Evolutionary conservation across 2,329 filamentous ascomycete genomes (phyloP).

Genomic region (Colletotrichum sp.): DNA sequence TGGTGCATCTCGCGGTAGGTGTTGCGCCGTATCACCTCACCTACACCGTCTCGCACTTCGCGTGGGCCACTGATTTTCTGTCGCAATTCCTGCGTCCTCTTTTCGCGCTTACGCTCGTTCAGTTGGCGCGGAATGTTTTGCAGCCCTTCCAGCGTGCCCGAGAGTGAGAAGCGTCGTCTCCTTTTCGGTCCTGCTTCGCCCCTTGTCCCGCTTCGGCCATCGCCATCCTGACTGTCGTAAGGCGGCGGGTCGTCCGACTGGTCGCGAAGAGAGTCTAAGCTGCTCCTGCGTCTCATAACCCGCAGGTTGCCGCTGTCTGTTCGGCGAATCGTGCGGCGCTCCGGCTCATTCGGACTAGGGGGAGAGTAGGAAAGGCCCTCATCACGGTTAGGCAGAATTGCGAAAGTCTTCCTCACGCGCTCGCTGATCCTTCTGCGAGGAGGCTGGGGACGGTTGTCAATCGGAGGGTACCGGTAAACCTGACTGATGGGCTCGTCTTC

Average conservation of each 20-base stretch:
- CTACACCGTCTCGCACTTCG: conserved; percentile 63
- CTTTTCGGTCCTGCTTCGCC: conserved; percentile 21
- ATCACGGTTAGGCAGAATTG: conserved; percentile 59
- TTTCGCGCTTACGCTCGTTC: conserved; percentile 64
- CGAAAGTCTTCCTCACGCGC: conserved; percentile 63
- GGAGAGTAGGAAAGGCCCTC: conserved; percentile 33
- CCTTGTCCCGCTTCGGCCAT: conserved; percentile 29
- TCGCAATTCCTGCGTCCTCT: conserved; percentile 62
- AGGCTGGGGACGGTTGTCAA: conserved; percentile 51
- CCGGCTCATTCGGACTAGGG: conserved; percentile 36
- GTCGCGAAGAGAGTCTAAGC: conserved; percentile 45
- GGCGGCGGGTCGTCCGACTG: conserved; percentile 32
- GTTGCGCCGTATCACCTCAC: conserved; percentile 57
- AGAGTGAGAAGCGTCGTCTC: conserved; percentile 41
- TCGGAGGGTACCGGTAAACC: conserved; percentile 51
- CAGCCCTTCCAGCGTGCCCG: conserved; percentile 56
- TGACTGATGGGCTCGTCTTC: conserved; percentile 42
- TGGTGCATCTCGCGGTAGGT: conserved; percentile 38
- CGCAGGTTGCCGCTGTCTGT: conserved; percentile 65
- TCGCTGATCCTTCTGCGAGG: conserved; percentile 56
- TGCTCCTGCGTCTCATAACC: conserved; percentile 60
- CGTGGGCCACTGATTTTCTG: conserved; percentile 65
- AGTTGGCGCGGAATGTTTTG: conserved; percentile 59
- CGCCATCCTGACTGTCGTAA: conserved; percentile 28
- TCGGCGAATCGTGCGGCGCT: conserved; percentile 63